phyloP scores from a whole-genome alignment of 2,329 filamentous ascomycete species.

The Talaromyces piceae region DNA sequence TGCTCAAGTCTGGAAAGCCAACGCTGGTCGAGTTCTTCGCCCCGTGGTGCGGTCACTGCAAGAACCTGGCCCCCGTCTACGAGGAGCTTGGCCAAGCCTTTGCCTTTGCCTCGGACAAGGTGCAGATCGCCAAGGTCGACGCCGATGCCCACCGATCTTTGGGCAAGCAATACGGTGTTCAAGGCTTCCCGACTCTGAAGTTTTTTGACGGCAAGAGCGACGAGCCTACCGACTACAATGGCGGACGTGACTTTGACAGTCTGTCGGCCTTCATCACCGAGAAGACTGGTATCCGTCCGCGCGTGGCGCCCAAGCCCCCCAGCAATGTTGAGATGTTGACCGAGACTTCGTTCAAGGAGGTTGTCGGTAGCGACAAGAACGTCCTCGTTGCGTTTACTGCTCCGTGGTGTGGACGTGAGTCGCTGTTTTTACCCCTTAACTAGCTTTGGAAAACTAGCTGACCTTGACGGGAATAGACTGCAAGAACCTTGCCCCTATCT shows the following conservation, averaged over 20 bases:
- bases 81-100: slow-evolving; percentile 78
- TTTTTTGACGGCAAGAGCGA: slow-evolving; percentile 95
- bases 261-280: slow-evolving; percentile 72
- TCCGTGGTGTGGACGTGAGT: slow-evolving; percentile 94
- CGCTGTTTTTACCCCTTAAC: slow-evolving; percentile 4
- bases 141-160: slow-evolving; percentile 81
- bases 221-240: slow-evolving; percentile 74
- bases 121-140: slow-evolving; percentile 92
- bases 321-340: slow-evolving; percentile 74
- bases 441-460: neutral
- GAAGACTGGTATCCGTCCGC: slow-evolving; percentile 78
- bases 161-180: slow-evolving; percentile 77
- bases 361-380: slow-evolving; percentile 77
- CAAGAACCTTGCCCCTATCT: slow-evolving; percentile 84
- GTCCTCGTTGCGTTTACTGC: slow-evolving; percentile 95
- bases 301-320: slow-evolving; percentile 53
- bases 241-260: slow-evolving; percentile 80
- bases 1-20: slow-evolving; percentile 86
- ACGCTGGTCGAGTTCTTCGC: slow-evolving; percentile 97
- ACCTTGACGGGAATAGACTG: slow-evolving; percentile 60
- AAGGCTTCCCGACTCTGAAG: slow-evolving; percentile 95
- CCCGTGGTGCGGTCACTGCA: slow-evolving; percentile 99
- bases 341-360: slow-evolving; percentile 68
- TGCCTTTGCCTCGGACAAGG: slow-evolving; percentile 63
- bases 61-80: slow-evolving; percentile 88